Percentiles rank a stretch among this genome's conserved stretches.
Evolutionary conservation across 805 yeast species (phyloP).

Genomic region (Wickerhamiella azyma): DNA sequence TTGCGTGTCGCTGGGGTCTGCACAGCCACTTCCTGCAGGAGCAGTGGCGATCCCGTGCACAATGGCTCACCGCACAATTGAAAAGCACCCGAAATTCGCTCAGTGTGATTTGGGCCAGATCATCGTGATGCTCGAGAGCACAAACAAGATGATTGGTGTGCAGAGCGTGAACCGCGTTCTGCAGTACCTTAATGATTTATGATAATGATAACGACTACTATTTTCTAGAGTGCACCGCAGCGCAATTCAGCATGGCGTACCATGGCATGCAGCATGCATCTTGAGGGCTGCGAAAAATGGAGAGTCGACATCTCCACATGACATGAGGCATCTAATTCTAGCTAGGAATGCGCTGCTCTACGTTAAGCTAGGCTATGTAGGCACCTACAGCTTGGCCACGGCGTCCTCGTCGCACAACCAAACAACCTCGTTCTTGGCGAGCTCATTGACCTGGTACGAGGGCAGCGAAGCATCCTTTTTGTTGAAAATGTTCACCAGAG

Average conservation of each 20-base stretch:
- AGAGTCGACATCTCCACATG: no score
- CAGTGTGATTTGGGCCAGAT: conserved; percentile 18
- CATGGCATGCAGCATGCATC: no score
- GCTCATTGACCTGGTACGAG: conserved; percentile 55
- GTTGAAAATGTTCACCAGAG: conserved; percentile 56
- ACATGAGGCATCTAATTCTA: no score
- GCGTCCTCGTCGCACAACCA: conserved; percentile 88
- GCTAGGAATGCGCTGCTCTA: no score
- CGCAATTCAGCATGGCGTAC: no score
- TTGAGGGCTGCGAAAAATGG: no score
- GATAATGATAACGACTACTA: background rate
- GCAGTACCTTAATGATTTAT: conserved; percentile 14
- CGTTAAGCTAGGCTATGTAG: no score
- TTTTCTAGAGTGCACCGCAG: background rate
- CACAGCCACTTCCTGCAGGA: conserved; percentile 19
- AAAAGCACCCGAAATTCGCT: conserved; percentile 38
- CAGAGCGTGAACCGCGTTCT: conserved; percentile 20
- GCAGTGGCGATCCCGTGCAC: conserved; percentile 53
- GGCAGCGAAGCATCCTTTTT: conserved; percentile 36
- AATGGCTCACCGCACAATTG: conserved; percentile 69
- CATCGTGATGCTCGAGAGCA: conserved; percentile 14
- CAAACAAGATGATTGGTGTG: conserved; percentile 18
- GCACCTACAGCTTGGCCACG: conserved; percentile 31
- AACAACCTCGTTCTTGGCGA: conserved; percentile 35
- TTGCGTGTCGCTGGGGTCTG: conserved; percentile 37